Evolutionary conservation across 73 alveolate species (phyloP).

Genomic region (Paramecium sexaurelia): DNA sequence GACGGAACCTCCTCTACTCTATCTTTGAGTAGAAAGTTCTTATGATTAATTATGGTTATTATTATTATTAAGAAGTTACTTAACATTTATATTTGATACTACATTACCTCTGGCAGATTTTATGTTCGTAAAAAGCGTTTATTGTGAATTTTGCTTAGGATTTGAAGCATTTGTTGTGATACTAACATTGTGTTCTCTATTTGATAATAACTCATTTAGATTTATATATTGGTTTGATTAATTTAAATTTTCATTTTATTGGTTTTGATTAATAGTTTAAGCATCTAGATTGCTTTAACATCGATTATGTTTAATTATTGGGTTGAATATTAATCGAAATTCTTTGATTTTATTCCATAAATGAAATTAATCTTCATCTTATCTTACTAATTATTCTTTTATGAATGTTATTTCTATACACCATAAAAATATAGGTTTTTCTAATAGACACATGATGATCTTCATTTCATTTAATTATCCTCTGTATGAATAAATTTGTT

Average conservation of each 20-base stretch:
- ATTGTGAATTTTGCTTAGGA: neutral
- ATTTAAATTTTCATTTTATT: neutral
- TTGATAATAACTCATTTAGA: neutral
- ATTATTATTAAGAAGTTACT: neutral
- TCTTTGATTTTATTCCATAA: neutral
- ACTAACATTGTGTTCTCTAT: neutral
- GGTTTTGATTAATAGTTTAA: neutral
- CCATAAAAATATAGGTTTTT: slow-evolving; percentile 29
- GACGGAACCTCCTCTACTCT: slow-evolving; percentile 19
- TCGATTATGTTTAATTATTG: neutral
- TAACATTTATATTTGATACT: neutral
- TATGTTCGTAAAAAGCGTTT: neutral
- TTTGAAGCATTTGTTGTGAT: neutral
- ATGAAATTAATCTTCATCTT: neutral
- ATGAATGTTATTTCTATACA: neutral
- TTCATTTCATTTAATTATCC: neutral
- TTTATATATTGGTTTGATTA: neutral
- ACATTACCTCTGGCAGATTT: neutral
- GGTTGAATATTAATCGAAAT: neutral
- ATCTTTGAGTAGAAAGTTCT: neutral
- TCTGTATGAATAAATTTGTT: neutral
- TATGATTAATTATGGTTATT: neutral
- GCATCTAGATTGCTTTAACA: neutral
- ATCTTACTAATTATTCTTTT: neutral
- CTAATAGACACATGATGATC: neutral